These are phyloP conservation scores for Paraconiothyrium brasiliense DNA, from an alignment of 2,329 filamentous ascomycete genomes.

Conservation along the genomic window DNA sequence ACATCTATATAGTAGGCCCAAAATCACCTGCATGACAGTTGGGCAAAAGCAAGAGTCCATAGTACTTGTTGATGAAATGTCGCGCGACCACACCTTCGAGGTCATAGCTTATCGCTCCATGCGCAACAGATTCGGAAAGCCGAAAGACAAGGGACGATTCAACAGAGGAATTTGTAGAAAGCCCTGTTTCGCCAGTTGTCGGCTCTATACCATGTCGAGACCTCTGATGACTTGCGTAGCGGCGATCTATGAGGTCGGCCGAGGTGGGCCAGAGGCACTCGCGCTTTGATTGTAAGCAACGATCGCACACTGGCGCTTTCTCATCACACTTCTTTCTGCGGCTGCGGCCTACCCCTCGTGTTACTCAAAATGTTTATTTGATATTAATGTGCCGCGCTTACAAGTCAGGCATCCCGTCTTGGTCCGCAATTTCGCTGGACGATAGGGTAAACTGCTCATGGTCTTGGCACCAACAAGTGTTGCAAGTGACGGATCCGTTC, in stretches of 20 bases:
- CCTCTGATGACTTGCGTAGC: constrained; percentile 21
- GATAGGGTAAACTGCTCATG: background rate
- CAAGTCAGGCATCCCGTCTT: constrained; percentile 17
- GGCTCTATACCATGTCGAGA: constrained; percentile 16
- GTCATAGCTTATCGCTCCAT: constrained; percentile 10
- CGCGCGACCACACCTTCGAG: constrained; percentile 23
- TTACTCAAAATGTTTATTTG: background rate
- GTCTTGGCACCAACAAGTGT: background rate
- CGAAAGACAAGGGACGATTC: background rate
- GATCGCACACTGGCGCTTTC: constrained; percentile 18
- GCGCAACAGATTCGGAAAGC: constrained; percentile 19
- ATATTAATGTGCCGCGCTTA: background rate
- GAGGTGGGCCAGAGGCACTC: constrained; percentile 22
- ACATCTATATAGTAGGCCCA: background rate
- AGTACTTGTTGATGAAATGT: constrained; percentile 27
- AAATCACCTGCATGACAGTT: constrained; percentile 32
- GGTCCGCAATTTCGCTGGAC: constrained; percentile 12
- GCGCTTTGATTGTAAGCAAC: constrained; percentile 23
- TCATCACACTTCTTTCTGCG: constrained; percentile 28
- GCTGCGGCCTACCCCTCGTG: constrained; percentile 16
- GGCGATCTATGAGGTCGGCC: constrained; percentile 23
- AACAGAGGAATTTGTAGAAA: background rate
- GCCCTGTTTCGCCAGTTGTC: background rate
- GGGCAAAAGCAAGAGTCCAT: constrained; percentile 34
- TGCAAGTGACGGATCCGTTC: background rate